Evolutionary conservation across 371 early-diverging fungal genomes (phyloP), one percentile per base, ranked within the genome.

Genomic region (Mortierella sp.): DNA sequence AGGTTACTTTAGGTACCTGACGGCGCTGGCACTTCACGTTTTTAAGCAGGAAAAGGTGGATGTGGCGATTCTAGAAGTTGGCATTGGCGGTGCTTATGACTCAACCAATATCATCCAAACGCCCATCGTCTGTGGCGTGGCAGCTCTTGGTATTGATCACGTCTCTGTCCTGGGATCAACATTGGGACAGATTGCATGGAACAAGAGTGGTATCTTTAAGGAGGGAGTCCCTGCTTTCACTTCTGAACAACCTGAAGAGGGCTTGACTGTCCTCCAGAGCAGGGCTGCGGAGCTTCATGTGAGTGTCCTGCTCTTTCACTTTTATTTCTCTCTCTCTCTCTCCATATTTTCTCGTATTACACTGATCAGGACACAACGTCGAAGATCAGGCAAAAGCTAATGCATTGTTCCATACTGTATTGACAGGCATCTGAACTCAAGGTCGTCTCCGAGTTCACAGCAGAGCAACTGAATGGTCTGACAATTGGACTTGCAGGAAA

Each of bases 121-220:
- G 11, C 95, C 95, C 2, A 68, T 89, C 19, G 94, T 91, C 0
- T 92, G 93, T 68, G 95, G 91, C 63, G 92, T 96, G n/a, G 86
- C 95, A 9, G 88, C 93, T 11, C 83, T 96, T 21, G 96, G 95
- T 21, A 73, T 93, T 30, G 96, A 96, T 81, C 96, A 96, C 70
- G 87, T 89, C 57, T 82, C 79, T 47, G 83, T 92, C 7, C 79
- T 96, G 57, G 95, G 95, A 21, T 75, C 90, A 45, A 94, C 94
- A 0, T 80, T 95, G 56, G 88, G 85, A 26, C 82, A 91, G 66
- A 97, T 98, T 80, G 97, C 97, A 29, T 95, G 95, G 95, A 95
- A 98, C 82, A 98, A 97, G 72, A 93, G 92, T 43, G 97, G 97
- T 1, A 96, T 97, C 50, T 92, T 95, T 74, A 97, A 97, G 91